A percentile compares a stretch with the other conserved stretches of the same genome.
Evolutionary conservation across 2,329 filamentous ascomycete genomes (phyloP).

Genomic region (Penicillium fuscoglaucum): DNA sequence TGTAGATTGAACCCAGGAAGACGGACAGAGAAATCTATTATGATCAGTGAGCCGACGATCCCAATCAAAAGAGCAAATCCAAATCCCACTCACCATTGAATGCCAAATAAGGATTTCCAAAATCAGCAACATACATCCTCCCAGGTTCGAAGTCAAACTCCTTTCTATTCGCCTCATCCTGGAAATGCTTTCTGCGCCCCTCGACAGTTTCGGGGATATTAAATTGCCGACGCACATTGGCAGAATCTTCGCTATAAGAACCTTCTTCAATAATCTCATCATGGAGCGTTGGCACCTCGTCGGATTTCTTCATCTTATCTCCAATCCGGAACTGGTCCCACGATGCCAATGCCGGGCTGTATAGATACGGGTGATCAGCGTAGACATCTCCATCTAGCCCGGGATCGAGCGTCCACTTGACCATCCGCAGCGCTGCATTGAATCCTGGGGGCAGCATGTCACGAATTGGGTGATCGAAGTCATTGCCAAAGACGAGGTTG

Average conservation of each 20-base stretch:
- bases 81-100: slow-evolving; percentile 61
- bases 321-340: slow-evolving; percentile 78
- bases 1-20: slow-evolving; percentile 40
- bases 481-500: slow-evolving; percentile 88
- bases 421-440: slow-evolving; percentile 76
- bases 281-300: slow-evolving; percentile 42
- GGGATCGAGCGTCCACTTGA: slow-evolving; percentile 89
- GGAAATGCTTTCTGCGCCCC: slow-evolving; percentile 61
- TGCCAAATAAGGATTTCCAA: slow-evolving; percentile 90
- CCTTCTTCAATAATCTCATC: slow-evolving; percentile 65
- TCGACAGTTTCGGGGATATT: slow-evolving; percentile 56
- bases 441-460: slow-evolving; percentile 85
- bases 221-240: slow-evolving; percentile 46
- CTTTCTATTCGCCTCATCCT: slow-evolving; percentile 56
- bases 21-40: slow-evolving; percentile 40
- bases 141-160: slow-evolving; percentile 63
- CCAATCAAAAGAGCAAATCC: neutral
- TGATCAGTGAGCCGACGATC: neutral
- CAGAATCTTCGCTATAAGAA: slow-evolving; percentile 57
- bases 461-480: slow-evolving; percentile 88
- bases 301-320: slow-evolving; percentile 33
- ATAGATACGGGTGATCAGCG: slow-evolving; percentile 81
- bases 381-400: slow-evolving; percentile 88
- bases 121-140: slow-evolving; percentile 65
- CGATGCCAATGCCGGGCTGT: slow-evolving; percentile 75